These are phyloP conservation scores for Stipa capillata DNA, from an alignment of 176 grass and related monocot species.

Conservation along the genomic window DNA sequence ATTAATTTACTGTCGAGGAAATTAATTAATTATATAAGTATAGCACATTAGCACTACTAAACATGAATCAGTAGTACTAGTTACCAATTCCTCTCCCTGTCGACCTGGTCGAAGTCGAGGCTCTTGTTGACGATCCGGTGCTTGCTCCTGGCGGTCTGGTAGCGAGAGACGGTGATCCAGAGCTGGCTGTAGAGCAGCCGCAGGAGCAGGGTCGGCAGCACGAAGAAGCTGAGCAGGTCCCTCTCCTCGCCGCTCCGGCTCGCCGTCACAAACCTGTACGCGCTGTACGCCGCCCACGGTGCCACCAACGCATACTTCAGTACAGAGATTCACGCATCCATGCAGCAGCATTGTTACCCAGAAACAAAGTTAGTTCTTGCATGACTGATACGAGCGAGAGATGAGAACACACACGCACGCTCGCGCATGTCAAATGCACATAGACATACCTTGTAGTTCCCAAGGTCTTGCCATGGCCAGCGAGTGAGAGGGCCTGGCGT, in stretches of 20 bases:
- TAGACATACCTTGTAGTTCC: slow-evolving; percentile 28
- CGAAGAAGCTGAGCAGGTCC: slow-evolving; percentile 23
- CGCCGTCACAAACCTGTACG: slow-evolving; percentile 33
- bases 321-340: not conserved
- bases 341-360: not conserved
- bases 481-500: slow-evolving; percentile 34
- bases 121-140: slow-evolving; percentile 71
- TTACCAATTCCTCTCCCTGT: slow-evolving; percentile 88
- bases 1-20: no score
- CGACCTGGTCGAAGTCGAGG: slow-evolving; percentile 87
- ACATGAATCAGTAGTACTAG: no score
- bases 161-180: slow-evolving; percentile 79
- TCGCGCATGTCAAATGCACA: not conserved
- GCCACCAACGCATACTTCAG: slow-evolving; percentile 42
- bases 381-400: not conserved
- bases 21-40: no score
- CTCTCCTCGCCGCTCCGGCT: not conserved
- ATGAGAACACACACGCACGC: not conserved
- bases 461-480: slow-evolving; percentile 47
- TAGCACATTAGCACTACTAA: no score
- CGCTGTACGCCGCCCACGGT: slow-evolving; percentile 46
- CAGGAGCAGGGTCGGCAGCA: slow-evolving; percentile 42
- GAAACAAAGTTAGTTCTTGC: not conserved
- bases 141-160: slow-evolving; percentile 76
- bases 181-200: slow-evolving; percentile 70